These are phyloP conservation scores for Immersiporthe knoxdaviesiana DNA, from an alignment of 2,329 filamentous ascomycete genomes.

Conservation along the genomic window DNA sequence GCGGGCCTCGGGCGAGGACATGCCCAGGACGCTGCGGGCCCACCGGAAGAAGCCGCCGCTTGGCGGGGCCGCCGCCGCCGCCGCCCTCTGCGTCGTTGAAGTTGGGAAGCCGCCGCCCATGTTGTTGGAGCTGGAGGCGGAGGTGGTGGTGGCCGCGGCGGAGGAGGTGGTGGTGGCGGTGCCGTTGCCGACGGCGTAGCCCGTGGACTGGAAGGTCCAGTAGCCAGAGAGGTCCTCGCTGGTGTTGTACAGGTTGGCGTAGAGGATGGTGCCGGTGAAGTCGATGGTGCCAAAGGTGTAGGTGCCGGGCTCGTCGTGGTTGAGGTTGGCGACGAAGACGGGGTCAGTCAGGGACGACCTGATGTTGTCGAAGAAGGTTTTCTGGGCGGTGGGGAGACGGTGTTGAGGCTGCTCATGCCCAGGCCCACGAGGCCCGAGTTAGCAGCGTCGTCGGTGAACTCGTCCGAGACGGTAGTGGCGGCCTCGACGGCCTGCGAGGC, in stretches of 20 bases:
- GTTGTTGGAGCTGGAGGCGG: background rate
- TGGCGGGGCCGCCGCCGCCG: background rate
- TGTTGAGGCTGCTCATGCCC: conserved; percentile 34
- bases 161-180: conserved; percentile 15
- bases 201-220: conserved; percentile 43
- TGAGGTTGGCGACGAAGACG: conserved; percentile 40
- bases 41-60: conserved; percentile 6
- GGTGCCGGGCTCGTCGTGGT: conserved; percentile 39
- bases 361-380: conserved; percentile 42
- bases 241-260: conserved; percentile 37
- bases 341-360: conserved; percentile 33
- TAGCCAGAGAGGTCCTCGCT: conserved; percentile 36
- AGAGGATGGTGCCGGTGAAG: conserved; percentile 41
- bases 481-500: conserved; percentile 33
- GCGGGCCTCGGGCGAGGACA: background rate
- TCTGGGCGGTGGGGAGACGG: conserved; percentile 33
- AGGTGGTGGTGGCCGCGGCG: background rate
- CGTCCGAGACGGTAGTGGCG: conserved; percentile 32
- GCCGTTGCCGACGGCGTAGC: conserved; percentile 38
- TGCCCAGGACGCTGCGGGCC: conserved; percentile 13
- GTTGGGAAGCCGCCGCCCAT: background rate
- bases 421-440: conserved; percentile 30
- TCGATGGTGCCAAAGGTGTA: conserved; percentile 46
- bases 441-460: conserved; percentile 29
- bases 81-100: background rate